Evolutionary conservation across 2,329 filamentous ascomycete species (phyloP), one percentile per base, ranked within the genome.

Genomic region (Endoconidiophora polonica): DNA sequence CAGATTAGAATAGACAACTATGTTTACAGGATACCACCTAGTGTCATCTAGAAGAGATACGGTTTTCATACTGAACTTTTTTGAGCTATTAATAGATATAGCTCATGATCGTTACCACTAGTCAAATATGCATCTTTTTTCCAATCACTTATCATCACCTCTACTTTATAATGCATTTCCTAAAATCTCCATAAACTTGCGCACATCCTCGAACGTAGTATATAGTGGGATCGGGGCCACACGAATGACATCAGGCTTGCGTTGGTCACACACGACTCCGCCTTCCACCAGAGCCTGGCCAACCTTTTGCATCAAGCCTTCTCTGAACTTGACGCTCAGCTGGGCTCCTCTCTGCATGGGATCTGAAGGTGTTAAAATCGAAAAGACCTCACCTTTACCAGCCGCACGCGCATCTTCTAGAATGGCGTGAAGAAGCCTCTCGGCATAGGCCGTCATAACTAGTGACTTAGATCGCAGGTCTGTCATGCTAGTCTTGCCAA

Each of bases 161-260:
- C 24, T 38, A 39, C 41, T 26, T 7, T 39, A 18, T 53, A 67
- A 54, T 5, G 64, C 62, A 1, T 56, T 56, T 37, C 62, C 58
- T 44, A 72, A 48, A 3, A 66, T 60, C 54, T 68, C 61, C 62
- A 72, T 68, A 50, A 70, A 71, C 44, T 57, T 64, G 64, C 65
- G 71, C 5, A 87, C 79, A 57, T 94, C 87, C 53, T 71, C 69
- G 60, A 84, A 93, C 0, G 74, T 77, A 59, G 90, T 90, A 65
- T 94, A 94, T 56, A 94, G 62, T 6, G 87, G 86, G 40, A 83
- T 81, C 1, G 88, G 87, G 2, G 87, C 86, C 1, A 93, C 78
- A 1, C 87, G 71, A 46, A 94, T 80, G 14, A 94, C 87, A 60
- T 88, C 80, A 1, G 88, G 87, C 62, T 84, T 85, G 53, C 87